phyloP scores from a whole-genome alignment of 2,329 filamentous ascomycete species.

The Cordyceps cicadae region DNA sequence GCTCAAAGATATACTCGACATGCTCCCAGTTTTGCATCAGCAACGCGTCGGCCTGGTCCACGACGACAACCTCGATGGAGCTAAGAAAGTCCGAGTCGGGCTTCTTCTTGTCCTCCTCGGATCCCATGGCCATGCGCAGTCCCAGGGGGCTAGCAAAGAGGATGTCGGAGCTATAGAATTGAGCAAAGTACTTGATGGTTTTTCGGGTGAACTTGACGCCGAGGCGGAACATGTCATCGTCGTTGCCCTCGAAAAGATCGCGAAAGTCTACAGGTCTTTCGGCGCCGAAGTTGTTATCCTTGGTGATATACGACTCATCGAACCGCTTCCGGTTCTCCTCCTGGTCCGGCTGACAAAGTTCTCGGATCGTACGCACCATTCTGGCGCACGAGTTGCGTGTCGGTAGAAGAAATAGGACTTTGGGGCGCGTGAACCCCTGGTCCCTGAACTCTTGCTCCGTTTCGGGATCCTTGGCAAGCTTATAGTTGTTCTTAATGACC shows the following conservation, averaged over 20 bases:
- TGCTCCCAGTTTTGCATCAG: slow-evolving; percentile 99
- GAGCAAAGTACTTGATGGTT: slow-evolving; percentile 86
- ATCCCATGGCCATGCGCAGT: slow-evolving; percentile 81
- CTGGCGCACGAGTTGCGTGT: slow-evolving; percentile 79
- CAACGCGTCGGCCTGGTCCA: slow-evolving; percentile 88
- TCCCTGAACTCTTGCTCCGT: slow-evolving; percentile 71
- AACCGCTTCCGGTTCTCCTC: slow-evolving; percentile 94
- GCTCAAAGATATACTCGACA: slow-evolving; percentile 81
- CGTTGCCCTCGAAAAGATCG: slow-evolving; percentile 86
- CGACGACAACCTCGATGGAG: slow-evolving; percentile 81
- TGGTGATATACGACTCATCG: slow-evolving; percentile 68
- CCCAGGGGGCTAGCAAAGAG: slow-evolving; percentile 87
- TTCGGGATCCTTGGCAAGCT: slow-evolving; percentile 57
- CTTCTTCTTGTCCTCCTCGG: slow-evolving; percentile 53
- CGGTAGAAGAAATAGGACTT: slow-evolving; percentile 82
- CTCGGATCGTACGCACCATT: slow-evolving; percentile 67
- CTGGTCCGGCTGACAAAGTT: slow-evolving; percentile 73
- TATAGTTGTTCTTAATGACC: slow-evolving; percentile 86
- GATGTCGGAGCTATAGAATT: slow-evolving; percentile 95
- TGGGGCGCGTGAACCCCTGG: slow-evolving; percentile 91
- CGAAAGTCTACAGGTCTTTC: slow-evolving; percentile 80
- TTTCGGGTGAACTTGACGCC: slow-evolving; percentile 97
- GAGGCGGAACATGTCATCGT: slow-evolving; percentile 93
- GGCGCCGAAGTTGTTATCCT: slow-evolving; percentile 54
- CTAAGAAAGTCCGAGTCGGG: slow-evolving; percentile 85